Evolutionary conservation across 139 green algal genomes (phyloP), one percentile per base, ranked within the genome.

Genomic region (Pleodorina starrii): DNA sequence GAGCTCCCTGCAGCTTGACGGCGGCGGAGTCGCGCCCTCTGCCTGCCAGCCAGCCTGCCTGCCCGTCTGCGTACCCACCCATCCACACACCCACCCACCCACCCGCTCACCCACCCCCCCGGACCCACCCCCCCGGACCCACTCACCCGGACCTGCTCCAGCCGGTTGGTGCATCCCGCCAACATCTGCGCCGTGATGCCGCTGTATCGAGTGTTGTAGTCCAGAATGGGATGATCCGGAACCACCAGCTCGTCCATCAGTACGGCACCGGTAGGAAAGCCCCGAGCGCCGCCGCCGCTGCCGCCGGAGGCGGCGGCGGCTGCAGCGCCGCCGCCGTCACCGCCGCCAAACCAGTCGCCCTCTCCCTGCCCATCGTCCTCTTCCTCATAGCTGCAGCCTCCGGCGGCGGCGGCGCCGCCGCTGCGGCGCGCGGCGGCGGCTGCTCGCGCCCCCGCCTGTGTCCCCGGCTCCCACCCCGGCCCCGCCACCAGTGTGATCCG

Each of bases 191-290:
- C 92, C 35, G 94, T 98, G 87, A 99, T 99, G 73, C 97, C 96
- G 16, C 90, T 95, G 91, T 93, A 98, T 23, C 91, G 91, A 1
- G 97, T 99, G 94, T 97, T 96, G 92, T 99, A 98, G 91, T 99
- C 94, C 1, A 89, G 93, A 82, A 99, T 98, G 43, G 94, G 89
- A 36, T 94, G 95, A n/a, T 92, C 32, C 17, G 97, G 97, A 90
- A 96, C 46, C 54, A 98, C 95, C 81, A 99, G 93, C 89, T 96
- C 92, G 57, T 99, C 97, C 46, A 97, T 77, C 75, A 99, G 77
- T 83, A 95, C 78, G 38, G 60, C 43, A 32, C 81, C 81, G 19
- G 40, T 46, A 7, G 81, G 46, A 14, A 76, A 89, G 50, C 69
- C 84, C 38, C 27, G 27, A 42, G 14, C 12, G 29, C 46, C n/a